A percentile compares a stretch with the other conserved stretches of the same genome.
These are phyloP conservation scores for Casuarina glauca DNA, from an alignment of 306 rosid species.

Conservation along the genomic window DNA sequence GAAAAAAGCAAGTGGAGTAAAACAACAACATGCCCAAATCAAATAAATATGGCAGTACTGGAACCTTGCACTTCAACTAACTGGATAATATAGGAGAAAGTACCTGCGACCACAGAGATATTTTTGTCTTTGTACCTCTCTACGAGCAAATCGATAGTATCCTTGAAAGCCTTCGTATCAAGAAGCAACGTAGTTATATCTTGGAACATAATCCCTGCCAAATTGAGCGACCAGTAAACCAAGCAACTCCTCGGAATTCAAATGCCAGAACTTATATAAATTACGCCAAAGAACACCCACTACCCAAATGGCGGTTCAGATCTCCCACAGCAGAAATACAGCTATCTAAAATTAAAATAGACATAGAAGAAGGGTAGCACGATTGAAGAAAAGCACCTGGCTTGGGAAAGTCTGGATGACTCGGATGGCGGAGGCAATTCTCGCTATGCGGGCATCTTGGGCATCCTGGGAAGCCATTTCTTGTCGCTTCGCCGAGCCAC, in stretches of 20 bases:
- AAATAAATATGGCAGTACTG: not conserved
- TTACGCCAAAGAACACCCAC: conserved; percentile 1
- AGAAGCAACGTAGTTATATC: conserved; percentile 95
- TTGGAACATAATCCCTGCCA: conserved; percentile 89
- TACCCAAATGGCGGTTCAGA: conserved; percentile 12
- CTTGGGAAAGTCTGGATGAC: conserved; percentile 89
- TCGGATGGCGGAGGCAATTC: conserved; percentile 76
- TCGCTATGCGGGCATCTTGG: conserved; percentile 61
- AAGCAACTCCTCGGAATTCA: not conserved
- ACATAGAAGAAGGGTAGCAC: not conserved
- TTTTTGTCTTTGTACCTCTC: conserved; percentile 85
- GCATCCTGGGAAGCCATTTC: conserved; percentile 62
- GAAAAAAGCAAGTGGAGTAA: not conserved
- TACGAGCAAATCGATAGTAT: conserved; percentile 88
- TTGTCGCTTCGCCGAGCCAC: conserved; percentile 29
- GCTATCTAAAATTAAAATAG: not conserved
- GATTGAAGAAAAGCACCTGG: conserved; percentile 51
- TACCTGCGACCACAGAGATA: conserved; percentile 95
- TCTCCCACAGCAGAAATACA: not conserved
- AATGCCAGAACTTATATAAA: not conserved
- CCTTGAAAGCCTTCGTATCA: conserved; percentile 85
- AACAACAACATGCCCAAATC: not conserved
- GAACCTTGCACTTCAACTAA: not conserved
- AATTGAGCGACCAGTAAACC: not conserved
- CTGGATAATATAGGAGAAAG: not conserved